phyloP scores from a whole-genome alignment of 805 yeast genomes.

The Metschnikowia lachancei region DNA sequence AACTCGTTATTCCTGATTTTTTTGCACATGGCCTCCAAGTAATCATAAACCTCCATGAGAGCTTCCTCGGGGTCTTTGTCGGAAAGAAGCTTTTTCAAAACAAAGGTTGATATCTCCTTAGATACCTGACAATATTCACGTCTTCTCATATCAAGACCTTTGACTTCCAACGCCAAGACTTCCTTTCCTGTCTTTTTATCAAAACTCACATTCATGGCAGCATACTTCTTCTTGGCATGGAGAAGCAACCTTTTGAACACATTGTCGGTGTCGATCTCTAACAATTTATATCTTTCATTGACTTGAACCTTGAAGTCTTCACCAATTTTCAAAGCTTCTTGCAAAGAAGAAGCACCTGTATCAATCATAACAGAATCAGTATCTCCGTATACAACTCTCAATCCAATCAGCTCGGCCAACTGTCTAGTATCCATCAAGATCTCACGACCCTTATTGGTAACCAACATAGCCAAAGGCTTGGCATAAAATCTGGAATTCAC shows the following conservation, averaged over 20 bases:
- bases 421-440: slow-evolving; percentile 90
- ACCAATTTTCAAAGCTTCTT: slow-evolving; percentile 80
- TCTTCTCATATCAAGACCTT: slow-evolving; percentile 95
- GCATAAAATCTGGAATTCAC: slow-evolving; percentile 92
- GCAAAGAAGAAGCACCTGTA: slow-evolving; percentile 67
- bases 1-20: slow-evolving; percentile 61
- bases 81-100: slow-evolving; percentile 66
- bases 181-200: slow-evolving; percentile 54
- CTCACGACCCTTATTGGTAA: slow-evolving; percentile 93
- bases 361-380: slow-evolving; percentile 99
- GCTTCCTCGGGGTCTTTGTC: slow-evolving; percentile 78
- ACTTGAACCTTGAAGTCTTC: slow-evolving; percentile 79
- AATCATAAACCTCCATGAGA: slow-evolving; percentile 64
- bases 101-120: slow-evolving; percentile 78
- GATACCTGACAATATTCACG: slow-evolving; percentile 95
- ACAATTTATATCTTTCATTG: slow-evolving; percentile 78
- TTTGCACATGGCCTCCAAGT: slow-evolving; percentile 57
- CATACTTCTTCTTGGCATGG: slow-evolving; percentile 96
- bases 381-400: slow-evolving; percentile 94
- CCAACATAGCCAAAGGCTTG: slow-evolving; percentile 91
- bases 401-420: slow-evolving; percentile 78
- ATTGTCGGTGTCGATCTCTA: slow-evolving; percentile 95
- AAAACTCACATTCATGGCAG: slow-evolving; percentile 70
- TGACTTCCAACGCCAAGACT: slow-evolving; percentile 67
- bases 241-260: slow-evolving; percentile 79